A percentile compares a stretch with the other conserved stretches of the same genome.
Evolutionary conservation across 2,329 filamentous ascomycete species (phyloP).

Genomic region (Aureobasidium zeae): DNA sequence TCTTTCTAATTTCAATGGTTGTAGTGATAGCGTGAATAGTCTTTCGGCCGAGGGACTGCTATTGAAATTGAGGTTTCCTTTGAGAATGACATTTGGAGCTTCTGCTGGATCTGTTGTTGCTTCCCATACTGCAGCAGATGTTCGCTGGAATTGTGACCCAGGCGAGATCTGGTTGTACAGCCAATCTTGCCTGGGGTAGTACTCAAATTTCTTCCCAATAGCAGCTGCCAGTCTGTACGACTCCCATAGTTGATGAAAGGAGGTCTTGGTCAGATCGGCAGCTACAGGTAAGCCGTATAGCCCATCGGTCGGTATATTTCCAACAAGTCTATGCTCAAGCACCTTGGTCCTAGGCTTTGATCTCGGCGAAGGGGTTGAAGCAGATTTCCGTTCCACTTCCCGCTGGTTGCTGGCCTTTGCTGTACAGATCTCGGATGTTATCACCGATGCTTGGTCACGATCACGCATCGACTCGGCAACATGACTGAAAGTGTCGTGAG

Average conservation of each 20-base stretch:
- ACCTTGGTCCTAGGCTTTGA: background rate
- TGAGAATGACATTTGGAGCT: constrained; percentile 4
- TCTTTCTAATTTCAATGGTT: constrained; percentile 19
- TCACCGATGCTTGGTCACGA: background rate
- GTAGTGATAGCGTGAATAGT: constrained; percentile 21
- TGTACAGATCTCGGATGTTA: background rate
- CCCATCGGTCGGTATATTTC: background rate
- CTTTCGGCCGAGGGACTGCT: background rate
- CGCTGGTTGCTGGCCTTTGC: background rate
- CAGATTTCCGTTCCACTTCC: background rate
- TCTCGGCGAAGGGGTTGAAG: background rate
- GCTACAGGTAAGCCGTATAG: background rate
- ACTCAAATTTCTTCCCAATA: background rate
- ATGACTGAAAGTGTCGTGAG: too few relatives aligned
- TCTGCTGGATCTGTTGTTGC: background rate
- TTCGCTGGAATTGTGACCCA: background rate
- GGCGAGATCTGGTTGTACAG: background rate
- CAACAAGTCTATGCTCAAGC: constrained; percentile 3
- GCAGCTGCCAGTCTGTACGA: constrained; percentile 4
- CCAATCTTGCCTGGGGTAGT: background rate
- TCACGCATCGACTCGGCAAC: too few relatives aligned
- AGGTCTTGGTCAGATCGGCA: background rate
- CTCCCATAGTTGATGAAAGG: constrained; percentile 10
- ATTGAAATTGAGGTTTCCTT: constrained; percentile 9
- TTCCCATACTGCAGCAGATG: background rate